Base-by-base conservation (phyloP, 1,284 basidiomycete species). In the Apiotrichum sp. region DNA sequence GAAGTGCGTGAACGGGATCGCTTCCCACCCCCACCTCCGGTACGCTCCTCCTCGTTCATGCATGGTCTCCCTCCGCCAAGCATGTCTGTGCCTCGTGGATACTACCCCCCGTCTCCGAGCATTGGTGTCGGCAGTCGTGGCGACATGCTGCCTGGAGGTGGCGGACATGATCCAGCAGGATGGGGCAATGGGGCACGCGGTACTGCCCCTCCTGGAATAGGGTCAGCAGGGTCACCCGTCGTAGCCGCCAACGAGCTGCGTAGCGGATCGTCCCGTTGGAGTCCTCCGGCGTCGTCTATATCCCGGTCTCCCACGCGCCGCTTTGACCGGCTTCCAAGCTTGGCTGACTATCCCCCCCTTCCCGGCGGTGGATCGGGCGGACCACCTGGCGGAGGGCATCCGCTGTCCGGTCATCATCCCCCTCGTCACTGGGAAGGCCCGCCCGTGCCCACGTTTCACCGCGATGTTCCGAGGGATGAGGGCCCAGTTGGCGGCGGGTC, bases 21-120 rank as follows among this genome's bases (percentile, higher is more conserved):
- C 13, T 52, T 50, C 32, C 53, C 47, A 6, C 53, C 56, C 22
- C 50, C 55, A 1, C 46, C 47, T 35, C 51, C 42, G n/a, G 29
- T 32, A 9, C 49, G 46, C 3, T 44, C 44, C 16, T 61, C 59
- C 3, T 50, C 56, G 6, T 63, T 62, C 53, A 52, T 51, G 29
- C 62, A 61, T 35, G 58, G 58, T 31, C 58, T 63, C 0, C 64
- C 64, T 7, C 64, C 58, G 1, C 60, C 64, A 3, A 47, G 53
- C 35, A 50, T 52, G 2, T 46, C 53, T 2, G 16, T 38, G 7
- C 22, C 50, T 22, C 33, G 50, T 13, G 43, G 50, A 4, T 52
- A 38, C 16, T 36, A 35, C 14, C 50, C 50, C 11, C 42, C 41
- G 2, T 52, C 50, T 2, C 42, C 50, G 34, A 16, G 50, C 32